Conservation (phyloP, 2,329 filamentous ascomycete genomes). For the Xylaria hypoxylon region DNA sequence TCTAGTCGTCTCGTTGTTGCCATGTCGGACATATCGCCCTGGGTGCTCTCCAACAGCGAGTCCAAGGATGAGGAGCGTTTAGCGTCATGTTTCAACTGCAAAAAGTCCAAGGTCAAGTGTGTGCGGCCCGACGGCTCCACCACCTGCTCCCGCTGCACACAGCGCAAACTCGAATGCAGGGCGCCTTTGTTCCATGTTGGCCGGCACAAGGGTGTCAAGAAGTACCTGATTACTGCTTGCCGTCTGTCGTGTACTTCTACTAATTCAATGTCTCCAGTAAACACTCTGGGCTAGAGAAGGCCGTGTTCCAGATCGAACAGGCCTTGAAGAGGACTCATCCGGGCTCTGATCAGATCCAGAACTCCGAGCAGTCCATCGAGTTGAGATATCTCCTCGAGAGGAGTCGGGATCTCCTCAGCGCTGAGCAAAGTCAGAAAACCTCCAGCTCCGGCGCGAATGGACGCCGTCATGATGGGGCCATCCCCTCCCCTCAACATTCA, state of each 20-base stretch:
- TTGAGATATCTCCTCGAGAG: constrained; percentile 64
- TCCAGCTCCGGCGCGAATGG: constrained; percentile 41
- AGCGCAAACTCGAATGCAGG: constrained; percentile 66
- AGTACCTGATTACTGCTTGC: constrained; percentile 59
- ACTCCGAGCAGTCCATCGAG: constrained; percentile 57
- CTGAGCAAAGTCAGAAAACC: constrained; percentile 40
- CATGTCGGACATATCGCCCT: constrained; percentile 44
- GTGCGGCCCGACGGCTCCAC: constrained; percentile 47
- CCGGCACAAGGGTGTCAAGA: constrained; percentile 80
- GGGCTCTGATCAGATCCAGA: constrained; percentile 54
- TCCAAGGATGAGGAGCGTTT: constrained; percentile 48
- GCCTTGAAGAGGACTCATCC: constrained; percentile 69
- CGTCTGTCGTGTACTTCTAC: constrained; percentile 15
- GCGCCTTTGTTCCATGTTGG: constrained; percentile 80
- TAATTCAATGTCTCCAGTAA: constrained; percentile 64
- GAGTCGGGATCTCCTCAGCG: constrained; percentile 56
- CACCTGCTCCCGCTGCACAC: constrained; percentile 50
- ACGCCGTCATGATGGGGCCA: constrained; percentile 42
- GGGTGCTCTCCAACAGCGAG: constrained; percentile 17
- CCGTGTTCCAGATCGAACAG: constrained; percentile 78
- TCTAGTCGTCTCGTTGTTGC: constrained; percentile 32
- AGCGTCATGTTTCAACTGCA: constrained; percentile 52
- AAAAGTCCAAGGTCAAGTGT: constrained; percentile 53
- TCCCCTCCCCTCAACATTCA: constrained; percentile 48
- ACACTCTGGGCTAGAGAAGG: constrained; percentile 78